phyloP scores from a whole-genome alignment of 2,329 filamentous ascomycete genomes.

The Seiridium cupressi region DNA sequence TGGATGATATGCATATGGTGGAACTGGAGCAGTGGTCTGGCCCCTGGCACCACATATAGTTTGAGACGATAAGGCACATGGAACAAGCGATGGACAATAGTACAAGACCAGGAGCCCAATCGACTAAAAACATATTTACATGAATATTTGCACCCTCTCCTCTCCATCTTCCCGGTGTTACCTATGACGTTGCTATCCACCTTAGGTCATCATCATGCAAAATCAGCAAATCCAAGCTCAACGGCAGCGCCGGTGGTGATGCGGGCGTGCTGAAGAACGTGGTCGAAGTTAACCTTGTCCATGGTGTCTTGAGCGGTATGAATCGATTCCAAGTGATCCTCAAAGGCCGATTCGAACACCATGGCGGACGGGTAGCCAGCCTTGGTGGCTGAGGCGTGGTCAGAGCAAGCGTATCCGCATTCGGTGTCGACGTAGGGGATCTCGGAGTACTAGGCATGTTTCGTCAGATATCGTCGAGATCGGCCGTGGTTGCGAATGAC shows the following conservation, averaged over 20 bases:
- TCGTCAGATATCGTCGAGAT: no score
- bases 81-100: no score
- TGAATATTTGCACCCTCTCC: not conserved
- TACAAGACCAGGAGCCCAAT: no score
- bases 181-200: no score
- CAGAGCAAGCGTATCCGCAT: conserved; percentile 62
- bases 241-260: conserved; percentile 46
- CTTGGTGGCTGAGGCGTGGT: conserved; percentile 65
- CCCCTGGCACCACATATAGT: no score
- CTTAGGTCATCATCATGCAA: not conserved
- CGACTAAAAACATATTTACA: not conserved
- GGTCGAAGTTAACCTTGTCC: conserved; percentile 64
- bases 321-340: conserved; percentile 65
- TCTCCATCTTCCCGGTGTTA: no score
- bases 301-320: conserved; percentile 72
- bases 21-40: no score
- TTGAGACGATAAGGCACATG: no score
- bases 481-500: no score
- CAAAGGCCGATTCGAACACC: conserved; percentile 61
- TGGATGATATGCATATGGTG: no score
- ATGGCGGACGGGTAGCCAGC: conserved; percentile 65
- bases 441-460: conserved; percentile 26
- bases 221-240: conserved; percentile 36
- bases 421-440: conserved; percentile 44
- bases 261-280: conserved; percentile 63